A percentile compares a stretch with the other conserved stretches of the same genome.
Conservation (phyloP, 2,329 filamentous ascomycete genomes). For the Ophiostoma pallidulum region DNA sequence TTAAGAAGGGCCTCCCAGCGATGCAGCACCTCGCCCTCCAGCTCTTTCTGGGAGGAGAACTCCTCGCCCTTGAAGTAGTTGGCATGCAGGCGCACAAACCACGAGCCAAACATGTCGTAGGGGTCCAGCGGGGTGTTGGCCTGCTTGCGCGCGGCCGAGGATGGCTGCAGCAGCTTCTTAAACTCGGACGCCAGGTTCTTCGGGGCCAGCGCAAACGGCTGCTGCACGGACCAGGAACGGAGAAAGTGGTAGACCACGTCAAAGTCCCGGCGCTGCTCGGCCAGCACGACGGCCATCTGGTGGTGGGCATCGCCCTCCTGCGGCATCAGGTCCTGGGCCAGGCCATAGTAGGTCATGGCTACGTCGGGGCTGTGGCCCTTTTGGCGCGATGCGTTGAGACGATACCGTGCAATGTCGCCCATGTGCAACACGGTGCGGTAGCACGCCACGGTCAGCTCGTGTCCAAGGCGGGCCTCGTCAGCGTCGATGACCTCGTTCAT, state of each 20-base stretch:
- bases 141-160: conserved; percentile 13
- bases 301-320: conserved; percentile 76
- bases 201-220: conserved; percentile 65
- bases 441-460: conserved; percentile 61
- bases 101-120: conserved; percentile 58
- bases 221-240: conserved; percentile 63
- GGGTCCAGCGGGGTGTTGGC: conserved; percentile 38
- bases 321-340: conserved; percentile 72
- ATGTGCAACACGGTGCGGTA: conserved; percentile 77
- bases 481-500: conserved; percentile 35
- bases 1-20: conserved; percentile 66
- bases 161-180: conserved; percentile 37
- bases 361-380: conserved; percentile 69
- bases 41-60: conserved; percentile 65
- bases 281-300: conserved; percentile 78
- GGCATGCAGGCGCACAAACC: conserved; percentile 81
- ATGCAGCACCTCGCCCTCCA: conserved; percentile 77
- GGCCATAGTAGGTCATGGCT: conserved; percentile 72
- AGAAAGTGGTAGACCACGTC: conserved; percentile 85
- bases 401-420: conserved; percentile 84
- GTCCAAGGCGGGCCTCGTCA: conserved; percentile 40
- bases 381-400: conserved; percentile 55
- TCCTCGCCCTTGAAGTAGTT: conserved; percentile 69
- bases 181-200: conserved; percentile 76
- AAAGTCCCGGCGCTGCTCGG: conserved; percentile 63